Evolutionary conservation across 768 basidiomycete species (phyloP), one percentile per base, ranked within the genome.

Genomic region (Neoboletus brunneissimus): DNA sequence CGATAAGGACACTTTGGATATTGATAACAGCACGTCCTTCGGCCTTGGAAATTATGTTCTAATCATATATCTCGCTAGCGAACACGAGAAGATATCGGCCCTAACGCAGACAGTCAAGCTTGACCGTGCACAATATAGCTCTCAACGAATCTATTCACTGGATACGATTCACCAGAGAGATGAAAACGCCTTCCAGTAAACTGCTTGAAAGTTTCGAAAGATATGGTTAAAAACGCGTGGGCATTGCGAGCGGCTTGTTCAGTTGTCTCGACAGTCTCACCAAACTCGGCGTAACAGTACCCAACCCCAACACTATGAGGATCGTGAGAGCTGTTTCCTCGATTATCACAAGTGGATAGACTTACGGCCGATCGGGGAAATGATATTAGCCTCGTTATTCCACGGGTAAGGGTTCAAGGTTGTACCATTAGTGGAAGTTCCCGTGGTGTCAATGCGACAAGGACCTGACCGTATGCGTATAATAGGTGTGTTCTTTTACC

Each of bases 221-320:
- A 91, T 53, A 93, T 86, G 2, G 81, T 75, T 51, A 91, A 76
- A 71, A 92, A 92, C 0, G 89, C 85, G 48, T 86, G 78, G 38
- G 91, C 75, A 63, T 92, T 87, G 58, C 80, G 81, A 5, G 89
- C 87, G 0, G 90, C 91, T n/a, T 85, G 85, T 70, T 92, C 89
- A 0, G 90, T 88, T 0, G 87, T 90, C 54, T 81, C 83, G 18
- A 89, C 76, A 1, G 77, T 82, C 72, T 89, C 82, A 3, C 84
- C 86, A 56, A 79, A 81, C 58, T 89, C 86, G 3, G 85, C 83
- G 55, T 87, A 88, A 2, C 84, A 87, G 67, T 85, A 89, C 1
- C 87, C 88, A 7, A 88, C 87, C 3, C 84, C 85, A 23, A 86
- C 84, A 22, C 84, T 85, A 48, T 15, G 34, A 16, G 57, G 3